These are phyloP conservation scores for Vicia faba DNA, from an alignment of 306 rosid genomes.

Conservation along the genomic window DNA sequence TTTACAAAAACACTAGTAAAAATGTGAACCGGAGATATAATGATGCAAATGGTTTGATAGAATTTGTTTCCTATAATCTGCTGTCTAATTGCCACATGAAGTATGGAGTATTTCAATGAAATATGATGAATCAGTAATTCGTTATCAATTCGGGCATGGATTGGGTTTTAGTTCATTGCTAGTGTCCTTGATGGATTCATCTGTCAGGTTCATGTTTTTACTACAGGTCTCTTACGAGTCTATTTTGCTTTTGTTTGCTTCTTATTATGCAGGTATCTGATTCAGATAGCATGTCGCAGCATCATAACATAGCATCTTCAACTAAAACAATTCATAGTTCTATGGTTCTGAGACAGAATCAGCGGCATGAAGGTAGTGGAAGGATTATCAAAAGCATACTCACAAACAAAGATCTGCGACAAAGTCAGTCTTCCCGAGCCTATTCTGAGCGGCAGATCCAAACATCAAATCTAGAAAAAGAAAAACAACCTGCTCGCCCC, in stretches of 20 bases:
- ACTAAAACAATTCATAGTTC: slow-evolving; percentile 42
- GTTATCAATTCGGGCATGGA: background rate
- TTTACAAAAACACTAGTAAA: slow-evolving; percentile 22
- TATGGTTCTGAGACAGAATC: slow-evolving; percentile 53
- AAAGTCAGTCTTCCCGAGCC: slow-evolving; percentile 53
- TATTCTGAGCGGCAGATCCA: slow-evolving; percentile 52
- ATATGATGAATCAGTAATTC: slow-evolving; percentile 25
- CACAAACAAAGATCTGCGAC: slow-evolving; percentile 58
- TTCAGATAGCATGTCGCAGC: slow-evolving; percentile 41
- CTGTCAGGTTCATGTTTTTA: slow-evolving; percentile 3
- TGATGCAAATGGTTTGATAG: slow-evolving; percentile 3
- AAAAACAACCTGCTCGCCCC: slow-evolving; percentile 50
- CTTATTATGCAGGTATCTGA: slow-evolving; percentile 46
- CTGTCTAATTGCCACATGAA: slow-evolving; percentile 13
- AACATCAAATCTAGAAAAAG: slow-evolving; percentile 52
- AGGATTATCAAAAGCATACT: slow-evolving; percentile 65
- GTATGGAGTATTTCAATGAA: background rate
- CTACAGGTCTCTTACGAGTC: slow-evolving; percentile 21
- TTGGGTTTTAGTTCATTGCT: slow-evolving; percentile 23
- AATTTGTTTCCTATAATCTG: slow-evolving; percentile 17
- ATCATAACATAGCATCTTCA: slow-evolving; percentile 46
- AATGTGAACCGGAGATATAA: slow-evolving; percentile 10
- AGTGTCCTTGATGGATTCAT: slow-evolving; percentile 26
- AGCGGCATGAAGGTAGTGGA: slow-evolving; percentile 53
- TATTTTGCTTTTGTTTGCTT: slow-evolving; percentile 30